Evolutionary conservation across 129 eudicot genomes (phyloP).

Genomic region (Dittrichia graveolens): DNA sequence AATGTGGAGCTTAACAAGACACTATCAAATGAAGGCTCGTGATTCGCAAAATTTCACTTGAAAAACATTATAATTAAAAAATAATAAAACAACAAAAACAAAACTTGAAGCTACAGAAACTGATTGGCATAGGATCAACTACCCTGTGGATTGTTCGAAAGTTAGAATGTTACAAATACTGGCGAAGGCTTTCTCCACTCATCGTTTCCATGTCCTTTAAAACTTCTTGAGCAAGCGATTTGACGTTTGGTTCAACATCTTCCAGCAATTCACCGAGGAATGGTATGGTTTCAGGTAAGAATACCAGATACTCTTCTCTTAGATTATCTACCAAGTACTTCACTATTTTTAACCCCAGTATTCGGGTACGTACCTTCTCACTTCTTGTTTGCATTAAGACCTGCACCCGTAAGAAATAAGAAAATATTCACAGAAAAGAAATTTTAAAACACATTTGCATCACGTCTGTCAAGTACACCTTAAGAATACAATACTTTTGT

Average conservation of each 20-base stretch:
- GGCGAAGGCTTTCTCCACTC: constrained; percentile 81
- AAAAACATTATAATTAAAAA: too few species aligned
- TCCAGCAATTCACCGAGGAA: constrained; percentile 88
- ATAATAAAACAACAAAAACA: too few species aligned
- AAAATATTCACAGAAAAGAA: neutral
- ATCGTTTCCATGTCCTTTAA: constrained; percentile 73
- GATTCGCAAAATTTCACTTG: too few species aligned
- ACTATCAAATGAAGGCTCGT: too few species aligned
- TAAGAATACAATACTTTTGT: too few species aligned
- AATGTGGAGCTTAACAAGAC: too few species aligned
- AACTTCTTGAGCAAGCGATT: constrained; percentile 87
- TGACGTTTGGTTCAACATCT: constrained; percentile 72
- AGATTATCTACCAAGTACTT: constrained; percentile 71
- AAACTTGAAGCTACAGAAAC: too few species aligned
- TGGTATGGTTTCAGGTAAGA: constrained; percentile 79
- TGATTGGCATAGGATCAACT: too few species aligned
- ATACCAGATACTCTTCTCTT: constrained; percentile 75
- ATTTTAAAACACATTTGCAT: neutral
- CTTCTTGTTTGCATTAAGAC: constrained; percentile 90
- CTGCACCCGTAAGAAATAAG: constrained; percentile 36
- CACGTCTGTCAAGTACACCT: too few species aligned
- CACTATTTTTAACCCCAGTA: constrained; percentile 72
- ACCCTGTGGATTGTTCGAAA: neutral
- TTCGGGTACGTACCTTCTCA: constrained; percentile 69
- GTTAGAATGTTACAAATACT: constrained; percentile 26